Evolutionary conservation across 257 asterid species (phyloP).

Genomic region (Verbascum thapsus): DNA sequence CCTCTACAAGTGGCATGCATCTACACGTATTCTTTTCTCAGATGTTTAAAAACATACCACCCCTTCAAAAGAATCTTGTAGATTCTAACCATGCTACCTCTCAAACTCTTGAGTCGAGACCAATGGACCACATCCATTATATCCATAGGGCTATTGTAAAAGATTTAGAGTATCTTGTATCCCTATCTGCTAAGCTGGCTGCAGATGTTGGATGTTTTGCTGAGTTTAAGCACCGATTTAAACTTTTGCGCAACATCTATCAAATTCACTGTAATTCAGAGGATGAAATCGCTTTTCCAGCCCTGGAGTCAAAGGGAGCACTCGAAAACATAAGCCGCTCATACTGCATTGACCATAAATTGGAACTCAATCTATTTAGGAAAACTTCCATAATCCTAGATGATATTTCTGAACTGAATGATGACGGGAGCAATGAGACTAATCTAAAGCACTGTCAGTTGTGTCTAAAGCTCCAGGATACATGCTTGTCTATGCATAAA

Average conservation of each 20-base stretch:
- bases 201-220: constrained; percentile 42
- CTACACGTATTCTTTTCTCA: constrained; percentile 55
- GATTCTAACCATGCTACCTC: constrained; percentile 33
- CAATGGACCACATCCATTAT: constrained; percentile 59
- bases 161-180: constrained; percentile 57
- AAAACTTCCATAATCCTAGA: constrained; percentile 50
- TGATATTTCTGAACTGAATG: constrained; percentile 46
- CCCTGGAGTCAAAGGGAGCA: constrained; percentile 73
- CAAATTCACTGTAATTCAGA: constrained; percentile 68
- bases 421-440: constrained; percentile 32
- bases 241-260: constrained; percentile 49
- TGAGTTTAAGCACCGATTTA: constrained; percentile 54
- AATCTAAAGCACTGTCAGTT: constrained; percentile 42
- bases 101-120: constrained; percentile 50
- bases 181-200: constrained; percentile 61
- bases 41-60: constrained; percentile 41
- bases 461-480: constrained; percentile 59
- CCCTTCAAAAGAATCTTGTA: constrained; percentile 37
- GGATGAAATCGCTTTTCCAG: constrained; percentile 75
- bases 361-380: constrained; percentile 61
- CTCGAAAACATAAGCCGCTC: constrained; percentile 68
- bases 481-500: constrained; percentile 68
- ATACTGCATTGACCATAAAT: constrained; percentile 68
- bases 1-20: constrained; percentile 47
- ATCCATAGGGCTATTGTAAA: constrained; percentile 69